Evolutionary conservation across 1,139 yeast genomes (phyloP).

Genomic region (Geotrichum fermentans): DNA sequence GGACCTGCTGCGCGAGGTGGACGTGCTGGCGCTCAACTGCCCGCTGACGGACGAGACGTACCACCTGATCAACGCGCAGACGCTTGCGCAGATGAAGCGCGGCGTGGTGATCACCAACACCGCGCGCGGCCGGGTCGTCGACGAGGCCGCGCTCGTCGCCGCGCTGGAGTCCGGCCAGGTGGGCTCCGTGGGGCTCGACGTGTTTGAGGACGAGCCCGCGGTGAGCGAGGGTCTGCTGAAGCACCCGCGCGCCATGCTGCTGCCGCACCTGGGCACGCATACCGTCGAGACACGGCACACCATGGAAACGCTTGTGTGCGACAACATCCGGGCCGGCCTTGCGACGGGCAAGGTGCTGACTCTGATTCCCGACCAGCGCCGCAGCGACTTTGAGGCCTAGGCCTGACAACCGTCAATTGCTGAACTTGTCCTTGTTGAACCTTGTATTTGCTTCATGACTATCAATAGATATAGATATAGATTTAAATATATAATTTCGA

Average conservation of each 20-base stretch:
- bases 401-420: too few relatives aligned
- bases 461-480: constrained; percentile 12
- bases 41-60: constrained; percentile 52
- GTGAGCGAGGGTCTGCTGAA: constrained; percentile 36
- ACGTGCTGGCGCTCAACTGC: constrained; percentile 57
- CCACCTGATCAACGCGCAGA: constrained; percentile 53
- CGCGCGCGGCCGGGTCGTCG: constrained; percentile 65
- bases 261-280: constrained; percentile 68
- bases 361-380: constrained; percentile 38
- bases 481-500: too few relatives aligned
- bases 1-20: constrained; percentile 52
- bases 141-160: constrained; percentile 63
- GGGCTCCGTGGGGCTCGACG: constrained; percentile 74
- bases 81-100: constrained; percentile 56
- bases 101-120: constrained; percentile 65
- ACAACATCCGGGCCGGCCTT: constrained; percentile 43
- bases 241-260: constrained; percentile 47
- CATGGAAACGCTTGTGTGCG: constrained; percentile 55
- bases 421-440: too few relatives aligned
- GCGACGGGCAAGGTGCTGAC: constrained; percentile 56
- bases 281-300: constrained; percentile 51
- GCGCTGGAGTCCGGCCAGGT: constrained; percentile 68
- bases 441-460: background rate
- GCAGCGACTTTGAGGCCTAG: too few relatives aligned
- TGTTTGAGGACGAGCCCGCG: constrained; percentile 73